These are phyloP conservation scores for Nannizziopsis barbatae DNA, from an alignment of 2,329 filamentous ascomycete species.

Conservation along the genomic window DNA sequence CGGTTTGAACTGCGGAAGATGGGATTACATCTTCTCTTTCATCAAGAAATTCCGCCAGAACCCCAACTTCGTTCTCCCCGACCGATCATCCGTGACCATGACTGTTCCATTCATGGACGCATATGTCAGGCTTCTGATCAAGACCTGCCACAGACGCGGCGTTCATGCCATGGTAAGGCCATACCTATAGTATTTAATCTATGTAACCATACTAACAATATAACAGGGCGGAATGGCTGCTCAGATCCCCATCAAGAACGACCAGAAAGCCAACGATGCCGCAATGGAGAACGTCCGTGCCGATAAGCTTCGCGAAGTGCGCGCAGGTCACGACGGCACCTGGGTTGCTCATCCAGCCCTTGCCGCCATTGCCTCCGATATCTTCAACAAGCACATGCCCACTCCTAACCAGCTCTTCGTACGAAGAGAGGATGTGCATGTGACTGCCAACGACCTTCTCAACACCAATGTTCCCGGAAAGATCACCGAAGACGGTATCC, in stretches of 20 bases:
- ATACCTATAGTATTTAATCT: neutral
- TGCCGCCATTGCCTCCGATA: constrained; percentile 71
- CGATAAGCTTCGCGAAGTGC: constrained; percentile 92
- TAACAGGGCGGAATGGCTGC: constrained; percentile 76
- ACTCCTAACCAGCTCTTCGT: constrained; percentile 93
- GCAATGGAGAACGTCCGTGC: constrained; percentile 88
- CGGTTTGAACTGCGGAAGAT: constrained; percentile 93
- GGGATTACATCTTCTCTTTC: constrained; percentile 99
- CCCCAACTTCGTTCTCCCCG: constrained; percentile 81
- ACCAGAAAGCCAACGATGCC: constrained; percentile 78
- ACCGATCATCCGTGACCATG: constrained; percentile 88
- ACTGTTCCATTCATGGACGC: constrained; percentile 97
- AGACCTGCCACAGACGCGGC: constrained; percentile 91
- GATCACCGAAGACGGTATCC: constrained; percentile 87
- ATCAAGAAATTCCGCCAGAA: constrained; percentile 99
- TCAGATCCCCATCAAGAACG: constrained; percentile 96
- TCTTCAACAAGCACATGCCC: constrained; percentile 98
- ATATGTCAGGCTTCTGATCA: constrained; percentile 93
- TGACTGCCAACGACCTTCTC: constrained; percentile 78
- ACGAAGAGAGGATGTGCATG: constrained; percentile 76
- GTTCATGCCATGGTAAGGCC: constrained; percentile 82
- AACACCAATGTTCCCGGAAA: constrained; percentile 96
- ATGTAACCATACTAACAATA: neutral
- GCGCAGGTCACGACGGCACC: constrained; percentile 88
- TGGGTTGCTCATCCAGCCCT: constrained; percentile 97